Base-by-base conservation (phyloP, 805 yeast species). In the Hanseniaspora guilliermondii region DNA sequence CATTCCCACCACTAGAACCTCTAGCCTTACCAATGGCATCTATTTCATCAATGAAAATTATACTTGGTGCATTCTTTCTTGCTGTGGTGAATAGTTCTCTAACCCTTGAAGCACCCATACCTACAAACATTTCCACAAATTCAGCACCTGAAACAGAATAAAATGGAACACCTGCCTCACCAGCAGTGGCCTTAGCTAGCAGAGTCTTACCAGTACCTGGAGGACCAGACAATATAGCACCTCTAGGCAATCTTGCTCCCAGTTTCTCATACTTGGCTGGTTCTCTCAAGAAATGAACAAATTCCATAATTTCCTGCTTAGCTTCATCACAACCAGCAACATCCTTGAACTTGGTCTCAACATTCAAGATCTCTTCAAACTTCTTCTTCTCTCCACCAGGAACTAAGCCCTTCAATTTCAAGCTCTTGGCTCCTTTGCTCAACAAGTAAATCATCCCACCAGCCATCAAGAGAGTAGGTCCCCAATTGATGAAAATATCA, bases 171-270 rank as follows among this genome's bases (percentile, higher is more conserved):
- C 87, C 93, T 1, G 96, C 96, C 67, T 88, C 96, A 61, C 97
- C 96, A 2, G 96, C 97, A 25, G 96, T 88, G 12, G 96, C 96
- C 67, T 85, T 87, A 24, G 96, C 96, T 55, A 88, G 71, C 58
- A 88, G 70, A 0, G 97, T 88, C 68, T 88, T 88, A 79, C 97
- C 97, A 2, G 97, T 88, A 73, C 97, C 97, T 42, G 97, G 97
- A 17, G 96, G 94, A 60, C 97, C 97, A 12, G 94, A 83, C 49
- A 88, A 71, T 59, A 88, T 85, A 6, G 96, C 97, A 66, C 97
- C 97, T 67, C 96, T 76, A 53, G 97, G 97, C 58, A 88, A 88
- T 68, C 87, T 86, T 11, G 96, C 97, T 46, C 97, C 97, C 56
- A 88, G 73, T 58, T 76, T 79, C 68, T 87, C 95, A 69, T 87